Base-by-base conservation (phyloP, 2,329 filamentous ascomycete genomes). In the Emericellopsis cladophorae region DNA sequence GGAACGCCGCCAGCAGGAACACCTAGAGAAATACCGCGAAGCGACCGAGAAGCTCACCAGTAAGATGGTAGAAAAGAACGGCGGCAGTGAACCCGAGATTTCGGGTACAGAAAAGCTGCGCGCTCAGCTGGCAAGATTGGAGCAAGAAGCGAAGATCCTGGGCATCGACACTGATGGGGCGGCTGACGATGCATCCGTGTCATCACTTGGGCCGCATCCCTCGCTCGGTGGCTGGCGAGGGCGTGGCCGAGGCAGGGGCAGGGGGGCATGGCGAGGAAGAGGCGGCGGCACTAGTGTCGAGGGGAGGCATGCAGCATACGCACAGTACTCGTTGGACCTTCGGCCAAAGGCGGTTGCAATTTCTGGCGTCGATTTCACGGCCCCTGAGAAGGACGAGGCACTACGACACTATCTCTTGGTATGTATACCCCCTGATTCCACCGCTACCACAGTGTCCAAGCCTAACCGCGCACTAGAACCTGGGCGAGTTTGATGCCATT, bases 381-480 rank as follows among this genome's bases (percentile, higher is more conserved):
- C 67, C 12, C 54, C 72, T 2, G 71, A 72, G 24, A 76, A 75
- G 51, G 79, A 88, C 47, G 84, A 88, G 58, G 68, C 70, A 23
- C 63, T 90, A 35, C 69, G 82, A 45, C 79, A 85, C 51, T 81
- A 82, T 57, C 70, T 90, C 18, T 66, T 86, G 46, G 79, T 82
- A 64, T 60, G 74, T 62, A 4, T 18, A 15, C 21, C 31, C 15
- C 14, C 8, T 22, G 11, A 11, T 2, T 16, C 11, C 23, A 21
- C n/a, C 31, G 5, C 12, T 29, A 23, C 7, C 31, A 3, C n/a
- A 12, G 4, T 29, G 26, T 29, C 26, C 24, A 15, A 33, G 16
- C 21, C 42, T 40, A 37, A 42, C 41, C 21, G 16, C 18, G 23
- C 14, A 15, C 10, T 36, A 42, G 36, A 42, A 33, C 31, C 26